phyloP scores from a whole-genome alignment of 768 basidiomycete genomes.

The Agrocybe chaxingu region DNA sequence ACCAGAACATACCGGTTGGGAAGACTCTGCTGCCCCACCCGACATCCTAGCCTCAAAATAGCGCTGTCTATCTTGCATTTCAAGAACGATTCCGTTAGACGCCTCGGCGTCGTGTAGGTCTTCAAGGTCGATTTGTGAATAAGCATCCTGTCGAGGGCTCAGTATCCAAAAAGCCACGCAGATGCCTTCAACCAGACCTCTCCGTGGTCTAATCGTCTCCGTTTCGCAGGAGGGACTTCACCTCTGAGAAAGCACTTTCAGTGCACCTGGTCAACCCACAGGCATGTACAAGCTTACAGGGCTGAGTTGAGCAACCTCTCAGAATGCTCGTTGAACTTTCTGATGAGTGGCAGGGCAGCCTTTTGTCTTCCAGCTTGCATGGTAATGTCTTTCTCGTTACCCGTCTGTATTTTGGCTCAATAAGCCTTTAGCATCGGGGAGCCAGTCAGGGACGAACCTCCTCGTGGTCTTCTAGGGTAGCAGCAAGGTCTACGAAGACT shows the following conservation, averaged over 20 bases:
- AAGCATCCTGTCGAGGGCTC: constrained; percentile 28
- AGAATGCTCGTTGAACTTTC: constrained; percentile 97
- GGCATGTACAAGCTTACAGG: constrained; percentile 38
- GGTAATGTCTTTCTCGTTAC: constrained; percentile 86
- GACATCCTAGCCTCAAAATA: constrained; percentile 73
- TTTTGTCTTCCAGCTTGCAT: constrained; percentile 94
- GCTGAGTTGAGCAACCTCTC: constrained; percentile 83
- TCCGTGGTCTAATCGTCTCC: constrained; percentile 44
- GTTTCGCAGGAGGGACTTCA: constrained; percentile 56
- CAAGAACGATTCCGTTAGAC: constrained; percentile 68
- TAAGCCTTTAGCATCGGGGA: not conserved
- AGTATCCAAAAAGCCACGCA: not conserved
- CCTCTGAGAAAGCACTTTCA: constrained; percentile 33
- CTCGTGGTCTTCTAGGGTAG: constrained; percentile 88
- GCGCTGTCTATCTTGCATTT: constrained; percentile 83
- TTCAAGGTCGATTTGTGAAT: constrained; percentile 71
- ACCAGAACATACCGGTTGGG: constrained; percentile 23
- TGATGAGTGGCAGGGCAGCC: constrained; percentile 85
- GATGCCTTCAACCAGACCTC: constrained; percentile 31
- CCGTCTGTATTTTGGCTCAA: constrained; percentile 49
- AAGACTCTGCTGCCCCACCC: constrained; percentile 24
- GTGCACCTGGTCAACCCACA: too few relatives aligned
- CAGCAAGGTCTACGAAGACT: constrained; percentile 79
- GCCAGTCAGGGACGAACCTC: constrained; percentile 47
- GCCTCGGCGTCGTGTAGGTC: constrained; percentile 75